Conservation (phyloP, 371 early-diverging fungal species). For the Actinomucor elegans region DNA sequence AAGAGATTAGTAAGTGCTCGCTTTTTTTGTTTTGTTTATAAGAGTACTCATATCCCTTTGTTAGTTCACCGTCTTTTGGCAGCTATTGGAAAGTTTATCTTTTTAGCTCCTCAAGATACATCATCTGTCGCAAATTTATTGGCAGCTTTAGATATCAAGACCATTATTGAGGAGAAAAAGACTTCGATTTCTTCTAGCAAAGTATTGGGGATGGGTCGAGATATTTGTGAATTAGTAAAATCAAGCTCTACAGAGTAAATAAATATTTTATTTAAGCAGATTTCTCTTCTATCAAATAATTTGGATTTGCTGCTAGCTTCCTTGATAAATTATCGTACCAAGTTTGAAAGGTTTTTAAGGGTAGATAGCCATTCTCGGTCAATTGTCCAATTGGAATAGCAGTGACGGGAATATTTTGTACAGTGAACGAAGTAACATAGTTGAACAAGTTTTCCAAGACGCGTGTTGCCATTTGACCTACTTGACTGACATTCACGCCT, state of each 20-base stretch:
- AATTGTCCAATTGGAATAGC: slow-evolving; percentile 54
- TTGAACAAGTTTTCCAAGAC: slow-evolving; percentile 74
- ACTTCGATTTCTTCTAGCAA: slow-evolving; percentile 18
- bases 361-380: slow-evolving; percentile 52
- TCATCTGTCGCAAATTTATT: slow-evolving; percentile 34
- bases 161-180: slow-evolving; percentile 29
- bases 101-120: slow-evolving; percentile 32
- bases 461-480: slow-evolving; percentile 34
- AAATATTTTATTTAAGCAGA: slow-evolving; percentile 10
- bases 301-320: slow-evolving; percentile 62
- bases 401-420: slow-evolving; percentile 57
- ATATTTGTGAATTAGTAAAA: slow-evolving; percentile 29
- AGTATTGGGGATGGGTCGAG: slow-evolving; percentile 25
- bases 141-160: slow-evolving; percentile 35
- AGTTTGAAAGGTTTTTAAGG: slow-evolving; percentile 81
- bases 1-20: slow-evolving; percentile 38
- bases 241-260: slow-evolving; percentile 12
- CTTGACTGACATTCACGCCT: slow-evolving; percentile 30
- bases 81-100: slow-evolving; percentile 39
- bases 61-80: slow-evolving; percentile 45
- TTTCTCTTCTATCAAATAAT: slow-evolving; percentile 33
- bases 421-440: slow-evolving; percentile 77
- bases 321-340: slow-evolving; percentile 75
- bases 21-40: not conserved
- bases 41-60: too few relatives aligned